Evolutionary conservation across 2,329 filamentous ascomycete species (phyloP), one percentile per base, ranked within the genome.

Genomic region (Diaporthe longicolla): DNA sequence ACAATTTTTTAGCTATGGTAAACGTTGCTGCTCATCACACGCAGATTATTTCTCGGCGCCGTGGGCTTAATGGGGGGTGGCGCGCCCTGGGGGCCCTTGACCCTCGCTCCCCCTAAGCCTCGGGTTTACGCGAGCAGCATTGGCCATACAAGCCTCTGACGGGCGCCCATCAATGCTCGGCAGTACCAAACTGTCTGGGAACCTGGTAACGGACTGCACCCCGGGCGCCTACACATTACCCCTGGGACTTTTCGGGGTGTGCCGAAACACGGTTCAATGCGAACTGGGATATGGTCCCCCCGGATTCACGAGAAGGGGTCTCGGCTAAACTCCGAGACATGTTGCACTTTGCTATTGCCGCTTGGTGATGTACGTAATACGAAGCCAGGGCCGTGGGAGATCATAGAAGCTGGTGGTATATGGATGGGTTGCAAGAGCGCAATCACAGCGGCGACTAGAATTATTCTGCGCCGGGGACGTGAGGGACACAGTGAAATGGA

Each of bases 241-340:
- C 11, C n/a, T 24, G 7, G 5, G 48, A 24, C 2, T 13, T 43
- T 17, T 66, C 63, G 63, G 63, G 63, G 63, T 13, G 29, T 26
- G 63, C 63, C 63, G 63, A 66, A 66, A 66, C 63, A 26, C 45
- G 29, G 29, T 19, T 52, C 63, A 52, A 52, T 66, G 45, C 63
- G 29, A 66, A 52, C 63, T 21, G 61, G 61, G 61, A 37, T n/a
- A 11, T 32, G 6, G 21, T 26, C 4, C 45, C 13, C 63, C 63
- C 45, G 24, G 45, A 52, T 37, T 66, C 63, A 48, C 45, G 17
- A 45, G 29, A 19, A 40, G 15, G 17, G 40, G 21, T 17, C 35
- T 26, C 45, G 63, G 45, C 48, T 54, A 54, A 68, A 68, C n/a
- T 68, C 48, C 29, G 63, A 68, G 63, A 54, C 63, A 11, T 50